Base-by-base conservation (phyloP, 2,329 filamentous ascomycete species). In the Harringtonia aguacate region DNA sequence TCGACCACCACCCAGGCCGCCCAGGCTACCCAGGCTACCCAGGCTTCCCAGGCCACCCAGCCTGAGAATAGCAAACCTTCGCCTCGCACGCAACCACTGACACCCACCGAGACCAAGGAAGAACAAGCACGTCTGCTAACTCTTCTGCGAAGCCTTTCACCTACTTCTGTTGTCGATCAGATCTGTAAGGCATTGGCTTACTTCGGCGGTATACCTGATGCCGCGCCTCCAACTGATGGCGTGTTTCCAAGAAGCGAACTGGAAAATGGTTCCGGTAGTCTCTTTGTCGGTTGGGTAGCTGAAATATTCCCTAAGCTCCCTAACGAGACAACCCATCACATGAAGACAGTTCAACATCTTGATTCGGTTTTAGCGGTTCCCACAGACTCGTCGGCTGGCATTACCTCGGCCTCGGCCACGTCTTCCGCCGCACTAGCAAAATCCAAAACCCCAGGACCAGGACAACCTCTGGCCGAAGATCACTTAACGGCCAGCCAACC, bases 181-280 rank as follows among this genome's bases (percentile, higher is more conserved):
- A 62, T 82, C 29, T 80, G 75, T 54, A 79, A 72, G 51, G 77
- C 74, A 2, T 55, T 81, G 43, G 69, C 72, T n/a, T 80, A 77
- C 51, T 81, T 81, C 57, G 77, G 78, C 8, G 75, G 77, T 22
- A 68, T 75, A 37, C 73, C 75, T 31, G 71, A 69, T 24, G 70
- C 69, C 5, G 70, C 72, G 8, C 67, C 71, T n/a, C 65, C 68
- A 0, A 58, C 66, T 24, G 64, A 71, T 49, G 67, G 63, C 15
- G 61, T 58, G 3, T 81, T 80, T 42, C 77, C 77, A 2, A 62
- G 66, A 22, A 81, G 77, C 50, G 69, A 66, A 10, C 65, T 69
- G 38, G 66, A 66, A 13, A 79, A 79, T 54, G 77, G 77, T 4
- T 61, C 70, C 2, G 78, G 77, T 2, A 67, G 69, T 18, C 60